These are phyloP conservation scores for Westerdykella sp. DNA, from an alignment of 2,329 filamentous ascomycete species.

Conservation along the genomic window DNA sequence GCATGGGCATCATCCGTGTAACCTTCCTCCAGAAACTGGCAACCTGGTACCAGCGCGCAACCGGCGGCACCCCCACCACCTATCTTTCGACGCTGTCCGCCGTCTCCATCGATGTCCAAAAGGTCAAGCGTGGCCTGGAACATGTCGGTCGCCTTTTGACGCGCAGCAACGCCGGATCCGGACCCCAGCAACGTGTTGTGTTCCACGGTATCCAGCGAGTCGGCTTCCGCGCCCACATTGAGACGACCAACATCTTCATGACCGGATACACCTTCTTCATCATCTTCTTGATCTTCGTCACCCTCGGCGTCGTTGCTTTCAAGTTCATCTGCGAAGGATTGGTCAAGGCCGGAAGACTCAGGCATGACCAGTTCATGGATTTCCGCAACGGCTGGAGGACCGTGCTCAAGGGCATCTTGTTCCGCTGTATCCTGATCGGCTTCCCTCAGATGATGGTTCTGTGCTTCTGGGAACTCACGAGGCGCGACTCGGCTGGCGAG, in stretches of 20 bases:
- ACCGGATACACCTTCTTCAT: slow-evolving; percentile 87
- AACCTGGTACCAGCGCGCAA: slow-evolving; percentile 93
- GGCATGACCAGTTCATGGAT: slow-evolving; percentile 78
- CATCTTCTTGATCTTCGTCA: slow-evolving; percentile 70
- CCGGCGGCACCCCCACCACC: slow-evolving; percentile 75
- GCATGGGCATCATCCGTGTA: slow-evolving; percentile 87
- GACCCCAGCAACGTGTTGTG: slow-evolving; percentile 35
- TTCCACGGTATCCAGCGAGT: slow-evolving; percentile 85
- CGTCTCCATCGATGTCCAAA: slow-evolving; percentile 79
- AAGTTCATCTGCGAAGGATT: slow-evolving; percentile 74
- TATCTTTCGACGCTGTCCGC: slow-evolving; percentile 67
- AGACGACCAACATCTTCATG: slow-evolving; percentile 87
- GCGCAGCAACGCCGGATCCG: slow-evolving; percentile 42
- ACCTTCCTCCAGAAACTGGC: slow-evolving; percentile 82
- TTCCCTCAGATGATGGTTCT: slow-evolving; percentile 88
- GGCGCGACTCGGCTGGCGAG: slow-evolving; percentile 76
- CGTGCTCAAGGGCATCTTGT: slow-evolving; percentile 87
- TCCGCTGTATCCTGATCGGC: slow-evolving; percentile 81
- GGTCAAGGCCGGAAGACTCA: slow-evolving; percentile 70
- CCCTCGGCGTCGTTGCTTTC: slow-evolving; percentile 67
- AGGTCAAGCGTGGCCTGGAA: slow-evolving; percentile 33
- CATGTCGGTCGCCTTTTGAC: slow-evolving; percentile 29
- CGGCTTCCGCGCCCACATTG: slow-evolving; percentile 77
- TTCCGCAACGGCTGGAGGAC: slow-evolving; percentile 94
- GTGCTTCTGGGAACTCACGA: slow-evolving; percentile 88